phyloP scores from a whole-genome alignment of 139 green algal genomes.

The Zygnema cylindricum region DNA sequence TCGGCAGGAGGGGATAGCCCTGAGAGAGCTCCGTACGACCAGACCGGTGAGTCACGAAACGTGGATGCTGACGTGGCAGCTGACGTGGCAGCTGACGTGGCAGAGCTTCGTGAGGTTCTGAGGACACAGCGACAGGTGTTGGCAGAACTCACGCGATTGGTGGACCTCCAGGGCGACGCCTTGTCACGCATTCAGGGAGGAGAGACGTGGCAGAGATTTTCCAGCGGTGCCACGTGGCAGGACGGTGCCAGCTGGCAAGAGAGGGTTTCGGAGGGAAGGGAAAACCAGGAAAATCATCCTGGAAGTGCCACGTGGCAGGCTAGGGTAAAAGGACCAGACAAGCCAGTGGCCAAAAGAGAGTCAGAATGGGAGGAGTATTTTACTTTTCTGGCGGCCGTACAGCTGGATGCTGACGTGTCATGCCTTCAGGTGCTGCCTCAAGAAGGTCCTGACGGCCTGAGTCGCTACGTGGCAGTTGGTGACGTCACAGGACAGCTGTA shows the following conservation, averaged over 20 bases:
- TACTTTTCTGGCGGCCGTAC: background rate
- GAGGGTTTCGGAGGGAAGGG: background rate
- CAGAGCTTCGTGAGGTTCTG: background rate
- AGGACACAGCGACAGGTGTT: background rate
- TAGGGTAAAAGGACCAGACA: background rate
- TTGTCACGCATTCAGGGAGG: too few relatives aligned
- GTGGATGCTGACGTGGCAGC: too few relatives aligned
- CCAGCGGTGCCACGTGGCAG: background rate
- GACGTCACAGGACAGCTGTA: conserved; percentile 26
- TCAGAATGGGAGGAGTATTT: background rate
- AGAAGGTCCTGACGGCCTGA: background rate
- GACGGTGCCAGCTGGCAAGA: background rate
- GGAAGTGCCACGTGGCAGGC: background rate
- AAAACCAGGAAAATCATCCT: background rate
- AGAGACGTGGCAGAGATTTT: background rate
- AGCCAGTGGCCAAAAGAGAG: background rate
- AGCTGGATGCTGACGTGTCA: background rate
- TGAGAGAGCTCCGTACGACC: too few relatives aligned
- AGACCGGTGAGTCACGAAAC: too few relatives aligned
- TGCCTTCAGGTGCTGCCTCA: conserved; percentile 23
- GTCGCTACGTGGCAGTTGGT: conserved; percentile 40
- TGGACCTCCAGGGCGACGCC: background rate
- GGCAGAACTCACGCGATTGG: background rate
- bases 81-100: too few relatives aligned
- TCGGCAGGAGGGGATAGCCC: too few relatives aligned